Percentiles rank a stretch among this genome's conserved stretches.
Conservation (phyloP, 108 stramenopile species). For the Mayamaea pseudoterrestris region DNA sequence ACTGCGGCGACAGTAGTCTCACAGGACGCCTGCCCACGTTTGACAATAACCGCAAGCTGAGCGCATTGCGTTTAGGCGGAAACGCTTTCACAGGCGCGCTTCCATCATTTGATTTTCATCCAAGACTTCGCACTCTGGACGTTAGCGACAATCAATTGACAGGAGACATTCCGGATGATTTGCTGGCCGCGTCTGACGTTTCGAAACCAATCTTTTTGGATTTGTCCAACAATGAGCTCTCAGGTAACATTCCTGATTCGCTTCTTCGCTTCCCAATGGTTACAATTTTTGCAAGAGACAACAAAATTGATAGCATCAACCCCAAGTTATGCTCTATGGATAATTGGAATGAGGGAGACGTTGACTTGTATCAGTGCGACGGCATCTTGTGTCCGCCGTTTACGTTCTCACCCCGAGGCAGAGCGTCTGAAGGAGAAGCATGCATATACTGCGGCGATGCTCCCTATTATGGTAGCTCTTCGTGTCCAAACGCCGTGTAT, state of each 20-base stretch:
- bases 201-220: background rate
- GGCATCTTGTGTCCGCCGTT: background rate
- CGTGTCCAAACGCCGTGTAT: too few relatives aligned
- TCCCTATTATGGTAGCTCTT: too few relatives aligned
- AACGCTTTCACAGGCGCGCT: background rate
- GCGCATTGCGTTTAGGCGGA: background rate
- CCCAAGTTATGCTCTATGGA: background rate
- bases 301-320: background rate
- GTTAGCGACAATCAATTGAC: slow-evolving; percentile 1
- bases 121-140: background rate
- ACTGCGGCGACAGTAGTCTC: background rate
- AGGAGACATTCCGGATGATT: background rate
- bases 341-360: background rate
- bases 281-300: too few relatives aligned
- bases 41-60: slow-evolving; percentile 1
- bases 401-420: too few relatives aligned
- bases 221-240: background rate
- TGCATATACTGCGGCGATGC: too few relatives aligned
- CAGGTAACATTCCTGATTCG: background rate
- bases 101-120: background rate
- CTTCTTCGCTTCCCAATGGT: background rate
- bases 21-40: slow-evolving; percentile 1
- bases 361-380: background rate
- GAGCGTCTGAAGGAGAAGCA: too few relatives aligned
- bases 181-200: background rate